Percentiles rank a stretch among this genome's conserved stretches.
Evolutionary conservation across 2,329 filamentous ascomycete genomes (phyloP).

Genomic region (Alternaria sp.): DNA sequence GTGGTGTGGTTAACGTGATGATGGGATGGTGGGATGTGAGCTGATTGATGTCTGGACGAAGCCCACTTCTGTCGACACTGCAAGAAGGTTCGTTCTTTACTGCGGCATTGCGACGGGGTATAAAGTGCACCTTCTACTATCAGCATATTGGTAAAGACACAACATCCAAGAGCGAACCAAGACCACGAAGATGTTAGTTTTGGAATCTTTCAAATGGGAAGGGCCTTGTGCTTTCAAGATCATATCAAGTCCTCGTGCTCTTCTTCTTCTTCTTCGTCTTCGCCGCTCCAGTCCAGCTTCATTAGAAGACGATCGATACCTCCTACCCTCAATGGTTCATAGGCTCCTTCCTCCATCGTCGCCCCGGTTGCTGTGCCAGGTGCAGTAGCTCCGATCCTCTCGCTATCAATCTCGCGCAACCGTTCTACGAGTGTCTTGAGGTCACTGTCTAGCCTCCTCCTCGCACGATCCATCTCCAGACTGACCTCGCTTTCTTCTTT

Average conservation of each 20-base stretch:
- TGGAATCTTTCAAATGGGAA: neutral
- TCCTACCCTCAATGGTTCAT: slow-evolving; percentile 75
- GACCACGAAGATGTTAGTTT: neutral
- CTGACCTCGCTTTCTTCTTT: slow-evolving; percentile 76
- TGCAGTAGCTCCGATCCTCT: slow-evolving; percentile 50
- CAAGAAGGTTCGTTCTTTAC: neutral
- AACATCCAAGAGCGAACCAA: slow-evolving; percentile 3
- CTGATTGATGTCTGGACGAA: neutral
- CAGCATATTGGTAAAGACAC: neutral
- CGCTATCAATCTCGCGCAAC: slow-evolving; percentile 67
- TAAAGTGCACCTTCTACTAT: neutral
- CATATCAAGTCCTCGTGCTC: slow-evolving; percentile 34
- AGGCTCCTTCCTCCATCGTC: slow-evolving; percentile 59
- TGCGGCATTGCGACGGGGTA: neutral
- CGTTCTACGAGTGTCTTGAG: slow-evolving; percentile 69
- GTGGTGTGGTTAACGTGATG: neutral
- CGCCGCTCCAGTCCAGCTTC: slow-evolving; percentile 77
- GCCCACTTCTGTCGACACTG: neutral
- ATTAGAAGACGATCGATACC: slow-evolving; percentile 86
- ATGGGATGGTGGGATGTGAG: neutral
- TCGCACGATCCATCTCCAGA: slow-evolving; percentile 69
- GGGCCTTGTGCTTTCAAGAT: neutral
- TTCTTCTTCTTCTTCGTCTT: slow-evolving; percentile 39
- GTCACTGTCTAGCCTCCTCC: slow-evolving; percentile 70
- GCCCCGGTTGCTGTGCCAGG: slow-evolving; percentile 22